Base-by-base conservation (phyloP, 2,329 filamentous ascomycete genomes). In the Endothia cerciana region DNA sequence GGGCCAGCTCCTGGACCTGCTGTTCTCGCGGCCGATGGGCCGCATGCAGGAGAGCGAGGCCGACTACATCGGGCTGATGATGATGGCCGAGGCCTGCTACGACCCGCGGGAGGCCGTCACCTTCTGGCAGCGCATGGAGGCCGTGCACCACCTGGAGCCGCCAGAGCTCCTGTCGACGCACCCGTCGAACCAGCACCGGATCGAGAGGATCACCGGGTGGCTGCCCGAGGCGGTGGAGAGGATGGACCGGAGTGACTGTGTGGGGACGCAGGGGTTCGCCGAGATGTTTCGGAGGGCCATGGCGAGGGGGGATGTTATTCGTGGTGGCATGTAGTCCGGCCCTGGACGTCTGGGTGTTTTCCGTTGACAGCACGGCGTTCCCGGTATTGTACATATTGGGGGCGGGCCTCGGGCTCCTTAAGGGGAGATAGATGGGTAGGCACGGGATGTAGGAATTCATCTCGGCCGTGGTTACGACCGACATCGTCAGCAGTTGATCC, bases 11-110 rank as follows among this genome's bases (percentile, higher is more conserved):
- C 77, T 91, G 36, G 83, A 91, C 60, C 74, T 91, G 19, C 83
- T 89, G n/a, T 87, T 92, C 73, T 82, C 82, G 59, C 80, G 85
- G 67, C 91, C 91, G 1, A 91, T 91, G 75, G 87, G 86, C 57
- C 81, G 91, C 59, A 85, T 83, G 73, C 91, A 93, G 78, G 91
- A 91, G 81, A 87, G 83, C 59, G 91, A 94, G 78, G 91, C 91
- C 0, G 91, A 94, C 73, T 92, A 91, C 72, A 92, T 94, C 58
- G 91, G 91, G 0, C 77, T 94, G 41, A 87, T 94, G 84, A 91
- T 94, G 84, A 94, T 94, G 90, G 87, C 91, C 0, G 87, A 92
- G 77, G 89, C 89, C 33, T 94, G 91, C 78, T 94, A 91, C 74
- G 83, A 92, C 68, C 91, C 91, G 0, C 77, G 82, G 15, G 86